Evolutionary conservation across 1,139 yeast genomes (phyloP), one percentile per base, ranked within the genome.

Genomic region (Hyphopichia fennica): DNA sequence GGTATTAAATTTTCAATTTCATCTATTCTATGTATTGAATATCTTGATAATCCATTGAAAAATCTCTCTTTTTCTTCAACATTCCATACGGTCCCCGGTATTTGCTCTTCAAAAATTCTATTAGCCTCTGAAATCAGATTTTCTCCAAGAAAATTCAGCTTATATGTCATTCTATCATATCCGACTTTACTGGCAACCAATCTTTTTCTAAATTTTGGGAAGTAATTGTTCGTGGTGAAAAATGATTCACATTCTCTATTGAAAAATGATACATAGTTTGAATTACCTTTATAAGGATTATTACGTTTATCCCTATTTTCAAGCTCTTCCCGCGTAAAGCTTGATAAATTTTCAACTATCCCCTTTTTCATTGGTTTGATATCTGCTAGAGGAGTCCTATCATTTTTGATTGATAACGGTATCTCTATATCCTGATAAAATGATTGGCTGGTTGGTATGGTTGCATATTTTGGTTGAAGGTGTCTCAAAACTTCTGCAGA

Each of bases 1-100:
- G 70, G 71, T 23, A 79, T 46, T 15, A 60, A 54, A 6, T 56
- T 60, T 2, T 65, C 57, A 1, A 81, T 73, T 9, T 60, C 49
- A 8, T 73, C 79, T 8, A 71, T 50, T 32, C 72, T 55, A 49
- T 79, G 80, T 35, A 81, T 76, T 13, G 83, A 71, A 50, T 67
- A 67, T 19, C 82, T 63, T 2, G 75, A 72, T 25, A 79, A 56
- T 35, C 70, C 34, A 42, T 53, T 35, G 52, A 57, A 61, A 41
- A 58, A 57, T 16, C 34, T 39, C 33, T 53, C 60, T 41, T 61
- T 63, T 33, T 60, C 65, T 9, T 41, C 40, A 3, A 45, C 35
- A 2, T 56, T 51, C 69, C 69, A 60, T 17, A 38, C 23, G 15
- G 51, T 47, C 3, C 62, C 65, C 8, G 48, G 43, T 11, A 35